Percentiles rank a stretch among this genome's conserved stretches.
Conservation (phyloP, 1,284 basidiomycete species). For the Phenoliferia sp. region DNA sequence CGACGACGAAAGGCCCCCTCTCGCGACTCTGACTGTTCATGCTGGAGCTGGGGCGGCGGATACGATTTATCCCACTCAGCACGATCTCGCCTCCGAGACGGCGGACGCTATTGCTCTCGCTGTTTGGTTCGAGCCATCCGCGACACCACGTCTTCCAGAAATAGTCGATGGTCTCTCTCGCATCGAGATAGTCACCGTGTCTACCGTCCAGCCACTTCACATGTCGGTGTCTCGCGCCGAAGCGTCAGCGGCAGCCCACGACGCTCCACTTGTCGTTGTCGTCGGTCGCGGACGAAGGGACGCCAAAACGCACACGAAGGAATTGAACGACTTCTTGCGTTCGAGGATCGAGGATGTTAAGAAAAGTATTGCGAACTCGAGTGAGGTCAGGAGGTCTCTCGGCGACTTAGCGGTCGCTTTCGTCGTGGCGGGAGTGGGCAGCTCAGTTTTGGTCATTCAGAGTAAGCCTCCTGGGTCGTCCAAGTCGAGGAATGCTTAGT, state of each 20-base stretch:
- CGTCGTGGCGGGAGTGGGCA: conserved; percentile 53
- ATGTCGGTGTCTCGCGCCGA: conserved; percentile 49
- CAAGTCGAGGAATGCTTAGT: conserved; percentile 43
- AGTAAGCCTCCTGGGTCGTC: neutral
- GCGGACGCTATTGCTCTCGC: conserved; percentile 58
- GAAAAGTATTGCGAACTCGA: conserved; percentile 44
- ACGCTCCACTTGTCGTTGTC: conserved; percentile 54
- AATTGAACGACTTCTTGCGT: conserved; percentile 61
- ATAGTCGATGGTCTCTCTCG: conserved; percentile 43
- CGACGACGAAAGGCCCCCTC: conserved; percentile 43
- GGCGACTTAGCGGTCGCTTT: conserved; percentile 74
- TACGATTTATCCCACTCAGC: conserved; percentile 48
- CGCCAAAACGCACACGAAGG: conserved; percentile 59
- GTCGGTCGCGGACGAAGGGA: conserved; percentile 62
- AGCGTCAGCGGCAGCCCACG: conserved; percentile 30
- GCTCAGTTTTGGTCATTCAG: conserved; percentile 24
- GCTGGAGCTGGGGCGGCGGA: conserved; percentile 47
- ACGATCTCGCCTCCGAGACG: conserved; percentile 61
- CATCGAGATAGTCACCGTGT: conserved; percentile 3
- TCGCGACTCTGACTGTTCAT: conserved; percentile 30
- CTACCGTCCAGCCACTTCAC: conserved; percentile 55
- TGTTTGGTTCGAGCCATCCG: conserved; percentile 22
- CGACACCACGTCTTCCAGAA: conserved; percentile 35
- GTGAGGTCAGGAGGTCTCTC: conserved; percentile 68
- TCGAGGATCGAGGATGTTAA: conserved; percentile 43